These are phyloP conservation scores for Seiridium cupressi DNA, from an alignment of 2,329 filamentous ascomycete genomes.

Conservation along the genomic window DNA sequence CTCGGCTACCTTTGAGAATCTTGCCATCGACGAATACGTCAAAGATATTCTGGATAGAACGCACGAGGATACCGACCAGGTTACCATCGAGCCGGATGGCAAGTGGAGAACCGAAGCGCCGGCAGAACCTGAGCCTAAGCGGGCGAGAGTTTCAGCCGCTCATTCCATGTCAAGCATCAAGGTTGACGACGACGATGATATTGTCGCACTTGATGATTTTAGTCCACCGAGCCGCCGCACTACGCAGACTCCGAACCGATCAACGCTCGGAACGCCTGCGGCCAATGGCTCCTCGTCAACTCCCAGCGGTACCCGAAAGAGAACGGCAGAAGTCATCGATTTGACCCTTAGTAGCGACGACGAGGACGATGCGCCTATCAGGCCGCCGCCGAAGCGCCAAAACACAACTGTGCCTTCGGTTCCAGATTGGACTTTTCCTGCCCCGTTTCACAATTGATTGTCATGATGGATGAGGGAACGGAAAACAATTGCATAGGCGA, in stretches of 20 bases:
- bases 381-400: conserved; percentile 45
- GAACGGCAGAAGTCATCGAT: conserved; percentile 49
- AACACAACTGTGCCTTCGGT: conserved; percentile 8
- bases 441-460: background rate
- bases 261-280: conserved; percentile 18
- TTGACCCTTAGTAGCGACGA: conserved; percentile 54
- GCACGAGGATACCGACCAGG: conserved; percentile 70
- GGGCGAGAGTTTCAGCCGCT: conserved; percentile 18
- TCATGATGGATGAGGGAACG: background rate
- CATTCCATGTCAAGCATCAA: conserved; percentile 22
- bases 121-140: conserved; percentile 27
- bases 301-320: conserved; percentile 29
- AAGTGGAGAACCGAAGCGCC: conserved; percentile 58
- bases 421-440: background rate
- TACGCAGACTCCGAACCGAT: conserved; percentile 34
- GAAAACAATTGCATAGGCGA: conserved; percentile 1
- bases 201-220: conserved; percentile 46
- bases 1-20: conserved; percentile 71
- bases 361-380: conserved; percentile 35
- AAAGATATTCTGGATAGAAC: conserved; percentile 81
- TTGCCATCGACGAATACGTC: conserved; percentile 88
- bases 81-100: conserved; percentile 86
- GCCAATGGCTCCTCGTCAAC: conserved; percentile 16
- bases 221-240: conserved; percentile 30
- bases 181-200: conserved; percentile 47